These are phyloP conservation scores for Phytophthora idaei DNA, from an alignment of 352 stramenopile genomes.

Conservation along the genomic window DNA sequence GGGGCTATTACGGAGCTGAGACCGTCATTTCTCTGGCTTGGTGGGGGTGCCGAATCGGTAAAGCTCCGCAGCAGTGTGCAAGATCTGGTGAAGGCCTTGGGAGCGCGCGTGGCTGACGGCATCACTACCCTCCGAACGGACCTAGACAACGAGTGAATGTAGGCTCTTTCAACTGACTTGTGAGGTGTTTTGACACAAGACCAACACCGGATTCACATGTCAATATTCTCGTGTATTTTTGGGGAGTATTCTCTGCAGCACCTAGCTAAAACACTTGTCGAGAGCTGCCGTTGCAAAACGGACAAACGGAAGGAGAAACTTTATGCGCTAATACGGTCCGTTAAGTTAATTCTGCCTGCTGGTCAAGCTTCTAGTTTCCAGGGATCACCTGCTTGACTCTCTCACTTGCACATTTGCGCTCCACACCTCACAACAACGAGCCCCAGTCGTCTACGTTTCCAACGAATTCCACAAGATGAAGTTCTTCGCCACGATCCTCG, in stretches of 20 bases:
- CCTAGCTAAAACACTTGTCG: not conserved
- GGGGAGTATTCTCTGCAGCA: no score
- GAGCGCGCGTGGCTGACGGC: conserved; percentile 56
- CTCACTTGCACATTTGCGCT: conserved; percentile 22
- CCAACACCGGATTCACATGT: no score
- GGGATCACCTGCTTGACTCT: not conserved
- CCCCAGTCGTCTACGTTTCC: not conserved
- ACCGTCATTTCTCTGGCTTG: conserved; percentile 78
- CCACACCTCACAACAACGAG: not conserved
- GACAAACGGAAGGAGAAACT: conserved; percentile 2
- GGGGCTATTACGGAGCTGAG: conserved; percentile 56
- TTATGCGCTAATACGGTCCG: conserved; percentile 16
- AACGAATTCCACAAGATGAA: conserved; percentile 14
- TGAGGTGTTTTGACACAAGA: no score
- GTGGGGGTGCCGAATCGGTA: conserved; percentile 72
- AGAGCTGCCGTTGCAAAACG: conserved; percentile 24
- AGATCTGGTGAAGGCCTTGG: conserved; percentile 61
- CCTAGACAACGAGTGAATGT: conserved; percentile 22
- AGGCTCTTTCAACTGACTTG: not conserved
- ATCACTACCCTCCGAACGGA: conserved; percentile 64
- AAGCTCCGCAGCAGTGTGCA: conserved; percentile 80
- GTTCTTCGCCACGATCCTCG: conserved; percentile 22
- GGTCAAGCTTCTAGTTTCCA: conserved; percentile 7
- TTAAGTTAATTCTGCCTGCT: conserved; percentile 4
- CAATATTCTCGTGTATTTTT: no score